A percentile compares a stretch with the other conserved stretches of the same genome.
Conservation (phyloP, 352 stramenopile genomes). For the Globisporangium uncinulatum region DNA sequence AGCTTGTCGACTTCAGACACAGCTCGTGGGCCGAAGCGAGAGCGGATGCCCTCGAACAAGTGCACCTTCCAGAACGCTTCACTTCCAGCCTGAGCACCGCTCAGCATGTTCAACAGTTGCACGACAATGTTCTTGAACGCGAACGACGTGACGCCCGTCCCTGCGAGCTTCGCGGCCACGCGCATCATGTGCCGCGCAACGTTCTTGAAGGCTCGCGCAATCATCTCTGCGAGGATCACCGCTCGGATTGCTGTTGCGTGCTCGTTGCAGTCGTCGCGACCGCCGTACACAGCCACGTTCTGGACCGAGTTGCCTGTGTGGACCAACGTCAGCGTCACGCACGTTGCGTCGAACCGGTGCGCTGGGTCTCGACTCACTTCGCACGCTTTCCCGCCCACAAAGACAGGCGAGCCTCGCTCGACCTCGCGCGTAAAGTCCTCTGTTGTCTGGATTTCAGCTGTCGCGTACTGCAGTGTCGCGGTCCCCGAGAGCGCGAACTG, state of each 20-base stretch:
- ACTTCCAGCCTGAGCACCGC: constrained; percentile 44
- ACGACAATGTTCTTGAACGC: constrained; percentile 46
- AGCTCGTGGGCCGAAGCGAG: constrained; percentile 58
- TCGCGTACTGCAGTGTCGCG: constrained; percentile 80
- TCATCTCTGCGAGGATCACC: constrained; percentile 82
- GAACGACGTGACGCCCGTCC: constrained; percentile 34
- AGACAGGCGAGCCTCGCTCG: constrained; percentile 53
- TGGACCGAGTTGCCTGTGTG: constrained; percentile 70
- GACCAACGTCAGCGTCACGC: constrained; percentile 50
- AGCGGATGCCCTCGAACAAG: constrained; percentile 66
- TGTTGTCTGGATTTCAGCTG: constrained; percentile 63
- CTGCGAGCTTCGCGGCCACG: constrained; percentile 19
- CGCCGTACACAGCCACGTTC: constrained; percentile 61
- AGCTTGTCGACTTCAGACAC: constrained; percentile 75
- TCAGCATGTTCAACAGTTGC: constrained; percentile 64
- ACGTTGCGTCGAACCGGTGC: constrained; percentile 50
- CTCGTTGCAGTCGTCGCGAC: constrained; percentile 49
- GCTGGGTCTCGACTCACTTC: constrained; percentile 33
- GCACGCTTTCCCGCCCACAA: constrained; percentile 48
- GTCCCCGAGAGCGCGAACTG: constrained; percentile 67
- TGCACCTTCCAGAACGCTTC: constrained; percentile 70
- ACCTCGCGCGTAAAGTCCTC: constrained; percentile 83
- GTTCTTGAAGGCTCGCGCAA: constrained; percentile 85
- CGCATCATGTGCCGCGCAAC: constrained; percentile 76
- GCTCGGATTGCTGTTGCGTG: constrained; percentile 50